Base-by-base conservation (phyloP, 1,284 basidiomycete species). In the Naganishia sp. region DNA sequence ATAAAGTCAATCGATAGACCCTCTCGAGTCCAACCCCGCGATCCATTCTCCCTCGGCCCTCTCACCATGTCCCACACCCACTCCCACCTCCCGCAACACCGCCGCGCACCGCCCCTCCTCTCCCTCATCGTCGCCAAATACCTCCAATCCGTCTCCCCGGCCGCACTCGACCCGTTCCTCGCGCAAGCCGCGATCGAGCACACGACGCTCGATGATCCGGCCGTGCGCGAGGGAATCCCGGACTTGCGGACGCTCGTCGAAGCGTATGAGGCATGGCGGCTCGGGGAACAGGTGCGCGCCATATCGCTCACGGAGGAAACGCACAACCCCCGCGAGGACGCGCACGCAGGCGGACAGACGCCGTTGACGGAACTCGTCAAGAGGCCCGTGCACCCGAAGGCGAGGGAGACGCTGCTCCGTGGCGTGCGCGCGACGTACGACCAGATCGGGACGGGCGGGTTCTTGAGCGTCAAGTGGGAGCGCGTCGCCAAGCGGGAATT, bases 161-260 rank as follows among this genome's bases (percentile, higher is more conserved):
- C 71, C 5, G 75, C 72, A 1, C 73, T 79, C 21, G 67, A 68
- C 5, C 41, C 76, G 2, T 80, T 78, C 68, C 65, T 79, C 17
- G 45, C 67, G 5, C 76, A 75, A 0, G 67, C 74, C 10, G 58
- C 68, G 13, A 50, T 72, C 7, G 43, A 71, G 3, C 42, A 62
- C 0, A 17, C 43, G 18, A 42, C 51, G 18, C 46, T 61, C 32
- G 47, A 41, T 3, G 58, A 49, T 15, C 18, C 45, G 9, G 32
- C 13, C 35, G 67, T 21, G 32, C 53, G 13, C 72, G 73, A 9
- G 74, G 75, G 0, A 39, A 54, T 66, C 0, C 77, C 78, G 4
- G 77, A 79, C 50, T 71, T 80, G 0, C 69, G 72, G 0, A 77
- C 75, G 0, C 42, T 80, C 3, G 72, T 77, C 0, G 70, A 72